Evolutionary conservation across 768 basidiomycete species (phyloP), one percentile per base, ranked within the genome.

Genomic region (Hericium rajendrae): DNA sequence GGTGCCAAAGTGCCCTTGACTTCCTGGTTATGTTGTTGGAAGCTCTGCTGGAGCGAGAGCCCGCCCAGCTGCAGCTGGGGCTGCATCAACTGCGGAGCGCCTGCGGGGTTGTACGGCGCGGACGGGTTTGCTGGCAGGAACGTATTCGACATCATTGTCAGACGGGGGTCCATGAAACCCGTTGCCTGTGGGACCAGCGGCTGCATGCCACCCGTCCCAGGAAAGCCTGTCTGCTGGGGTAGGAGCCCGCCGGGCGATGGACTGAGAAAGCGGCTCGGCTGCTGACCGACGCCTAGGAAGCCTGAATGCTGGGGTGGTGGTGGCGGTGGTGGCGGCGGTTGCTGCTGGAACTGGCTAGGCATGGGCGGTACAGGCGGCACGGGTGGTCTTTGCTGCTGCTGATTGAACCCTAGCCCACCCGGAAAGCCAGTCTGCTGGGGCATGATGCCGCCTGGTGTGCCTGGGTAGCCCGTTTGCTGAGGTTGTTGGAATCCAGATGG

Each of bases 121-220:
- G 83, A 76, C 2, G 73, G 71, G 62, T 83, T 88, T 53, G 81
- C 74, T 12, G 95, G 94, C 84, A 97, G 89, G 73, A 97, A 97
- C 0, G 87, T 85, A 59, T 73, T 88, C n/a, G 84, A 84, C 88
- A 97, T 91, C 81, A 94, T 85, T 68, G 83, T 82, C 52, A 94
- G 73, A 18, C 91, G 75, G 1, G 92, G 93, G 71, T 95, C 88
- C 55, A 88, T 73, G 64, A 80, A 90, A 20, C 91, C 91, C 6
- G 91, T 93, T 55, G 77, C 71, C 65, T 93, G 91, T 15, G 88
- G 79, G 1, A 86, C 74, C 53, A 92, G 78, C 6, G 78, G 73
- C 32, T 69, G 68, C 57, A 68, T 39, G 26, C 65, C 49, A 28
- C 65, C 64, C 52, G 67, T 71, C 26, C 77, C 77, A 13, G 71